Conservation (phyloP, 2,329 filamentous ascomycete genomes). For the Sporothrix brasiliensis region DNA sequence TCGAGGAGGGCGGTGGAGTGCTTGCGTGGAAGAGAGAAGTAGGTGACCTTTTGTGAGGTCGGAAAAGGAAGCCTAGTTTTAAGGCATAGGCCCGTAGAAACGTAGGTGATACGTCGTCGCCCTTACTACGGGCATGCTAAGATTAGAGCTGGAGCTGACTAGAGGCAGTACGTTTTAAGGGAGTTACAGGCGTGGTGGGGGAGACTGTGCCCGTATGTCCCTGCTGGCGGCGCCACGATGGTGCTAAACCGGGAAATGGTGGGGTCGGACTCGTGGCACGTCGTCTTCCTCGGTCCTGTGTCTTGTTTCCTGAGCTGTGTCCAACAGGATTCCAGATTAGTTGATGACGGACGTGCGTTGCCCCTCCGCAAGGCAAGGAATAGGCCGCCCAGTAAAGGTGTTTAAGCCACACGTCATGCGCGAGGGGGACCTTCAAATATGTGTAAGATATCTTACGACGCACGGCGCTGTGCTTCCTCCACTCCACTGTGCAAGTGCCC, state of each 20-base stretch:
- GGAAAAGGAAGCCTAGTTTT: slow-evolving; percentile 29
- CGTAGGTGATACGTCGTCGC: slow-evolving; percentile 28
- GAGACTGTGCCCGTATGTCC: not conserved
- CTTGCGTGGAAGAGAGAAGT: slow-evolving; percentile 4
- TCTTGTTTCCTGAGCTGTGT: slow-evolving; percentile 18
- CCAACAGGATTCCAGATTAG: slow-evolving; percentile 18
- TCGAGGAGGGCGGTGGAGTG: slow-evolving; percentile 11
- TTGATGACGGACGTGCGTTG: slow-evolving; percentile 28
- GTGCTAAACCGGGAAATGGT: not conserved
- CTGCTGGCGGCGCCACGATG: not conserved
- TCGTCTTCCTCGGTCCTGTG: not conserved
- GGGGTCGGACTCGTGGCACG: slow-evolving; percentile 26
- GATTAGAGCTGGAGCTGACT: not conserved
- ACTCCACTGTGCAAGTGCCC: not conserved
- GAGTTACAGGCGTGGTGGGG: not conserved
- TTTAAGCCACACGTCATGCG: slow-evolving; percentile 32
- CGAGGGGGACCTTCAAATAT: not conserved
- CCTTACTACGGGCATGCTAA: slow-evolving; percentile 24
- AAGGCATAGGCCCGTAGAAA: slow-evolving; percentile 27
- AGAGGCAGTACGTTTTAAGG: not conserved
- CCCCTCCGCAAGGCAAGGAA: not conserved
- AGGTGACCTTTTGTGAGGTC: not conserved
- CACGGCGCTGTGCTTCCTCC: not conserved
- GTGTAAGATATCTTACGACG: too few relatives aligned
- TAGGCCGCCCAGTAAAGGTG: slow-evolving; percentile 8